These are phyloP conservation scores for Hevea brasiliensis DNA, from an alignment of 345 rosid genomes.

Conservation along the genomic window DNA sequence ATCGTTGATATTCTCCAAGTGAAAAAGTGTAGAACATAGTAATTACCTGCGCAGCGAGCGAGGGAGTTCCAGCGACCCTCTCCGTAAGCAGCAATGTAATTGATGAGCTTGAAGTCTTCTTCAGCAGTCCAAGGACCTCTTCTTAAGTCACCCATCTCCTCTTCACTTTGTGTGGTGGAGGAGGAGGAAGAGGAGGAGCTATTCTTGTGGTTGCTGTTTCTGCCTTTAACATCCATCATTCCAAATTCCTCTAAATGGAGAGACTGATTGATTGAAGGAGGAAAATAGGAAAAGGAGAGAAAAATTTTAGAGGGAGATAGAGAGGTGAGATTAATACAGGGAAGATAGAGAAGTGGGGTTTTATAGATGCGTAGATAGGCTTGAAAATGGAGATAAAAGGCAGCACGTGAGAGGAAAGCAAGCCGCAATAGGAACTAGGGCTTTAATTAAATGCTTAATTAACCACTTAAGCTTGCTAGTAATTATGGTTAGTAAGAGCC, in stretches of 20 bases:
- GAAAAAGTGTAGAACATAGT: too few species aligned
- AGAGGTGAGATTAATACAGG: conserved; percentile 38
- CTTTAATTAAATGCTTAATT: conserved; percentile 19
- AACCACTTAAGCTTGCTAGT: conserved; percentile 23
- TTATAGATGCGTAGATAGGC: conserved; percentile 34
- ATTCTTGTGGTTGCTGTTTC: conserved; percentile 10
- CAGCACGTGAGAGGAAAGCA: conserved; percentile 28
- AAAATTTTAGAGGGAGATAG: conserved; percentile 27
- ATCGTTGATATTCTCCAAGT: too few species aligned
- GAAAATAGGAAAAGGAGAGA: neutral
- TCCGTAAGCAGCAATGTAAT: conserved; percentile 66
- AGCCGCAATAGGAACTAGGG: conserved; percentile 42
- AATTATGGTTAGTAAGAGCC: conserved; percentile 24
- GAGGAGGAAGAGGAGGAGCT: conserved; percentile 19
- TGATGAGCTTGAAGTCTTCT: conserved; percentile 68
- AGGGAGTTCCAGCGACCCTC: conserved; percentile 91
- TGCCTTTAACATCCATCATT: conserved; percentile 50
- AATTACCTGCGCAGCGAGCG: conserved; percentile 67
- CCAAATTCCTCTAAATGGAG: conserved; percentile 21
- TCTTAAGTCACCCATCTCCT: conserved; percentile 54
- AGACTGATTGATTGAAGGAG: conserved; percentile 33
- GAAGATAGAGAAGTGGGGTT: conserved; percentile 43
- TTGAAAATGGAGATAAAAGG: conserved; percentile 24
- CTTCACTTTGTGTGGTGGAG: conserved; percentile 21
- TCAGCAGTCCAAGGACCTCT: conserved; percentile 94